Conservation (phyloP, 805 yeast genomes). For the Yueomyces sp. region DNA sequence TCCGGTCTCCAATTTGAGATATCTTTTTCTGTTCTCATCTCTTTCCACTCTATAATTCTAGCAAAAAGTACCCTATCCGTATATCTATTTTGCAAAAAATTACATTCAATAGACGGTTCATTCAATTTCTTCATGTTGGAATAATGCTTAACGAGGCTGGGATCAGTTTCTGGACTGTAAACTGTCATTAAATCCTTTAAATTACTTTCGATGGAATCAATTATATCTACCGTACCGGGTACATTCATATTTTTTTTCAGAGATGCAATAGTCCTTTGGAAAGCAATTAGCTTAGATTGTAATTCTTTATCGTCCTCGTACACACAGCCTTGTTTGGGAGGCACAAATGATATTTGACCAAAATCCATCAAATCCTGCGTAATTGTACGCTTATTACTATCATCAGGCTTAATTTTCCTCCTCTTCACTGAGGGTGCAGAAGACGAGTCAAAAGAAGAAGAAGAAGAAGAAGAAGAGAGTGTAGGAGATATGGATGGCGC, state of each 20-base stretch:
- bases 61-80: conserved; percentile 13
- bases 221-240: conserved; percentile 5
- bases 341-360: neutral
- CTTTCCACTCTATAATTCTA: conserved; percentile 11
- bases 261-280: conserved; percentile 8
- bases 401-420: neutral
- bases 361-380: neutral
- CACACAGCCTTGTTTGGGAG: conserved; percentile 6
- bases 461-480: neutral
- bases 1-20: neutral
- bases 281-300: conserved; percentile 7
- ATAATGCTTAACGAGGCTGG: conserved; percentile 1
- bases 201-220: conserved; percentile 8
- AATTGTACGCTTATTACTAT: neutral
- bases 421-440: neutral
- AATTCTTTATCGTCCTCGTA: conserved; percentile 12
- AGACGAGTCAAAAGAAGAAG: neutral
- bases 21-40: conserved; percentile 1
- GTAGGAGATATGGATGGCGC: neutral
- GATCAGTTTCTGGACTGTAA: conserved; percentile 14
- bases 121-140: neutral
- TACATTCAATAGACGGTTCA: conserved; percentile 15
- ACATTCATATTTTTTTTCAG: neutral
- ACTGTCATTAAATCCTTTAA: conserved; percentile 5
- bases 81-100: conserved; percentile 17